These are phyloP conservation scores for Gossypium trilobum DNA, from an alignment of 441 rosid genomes.

Conservation along the genomic window DNA sequence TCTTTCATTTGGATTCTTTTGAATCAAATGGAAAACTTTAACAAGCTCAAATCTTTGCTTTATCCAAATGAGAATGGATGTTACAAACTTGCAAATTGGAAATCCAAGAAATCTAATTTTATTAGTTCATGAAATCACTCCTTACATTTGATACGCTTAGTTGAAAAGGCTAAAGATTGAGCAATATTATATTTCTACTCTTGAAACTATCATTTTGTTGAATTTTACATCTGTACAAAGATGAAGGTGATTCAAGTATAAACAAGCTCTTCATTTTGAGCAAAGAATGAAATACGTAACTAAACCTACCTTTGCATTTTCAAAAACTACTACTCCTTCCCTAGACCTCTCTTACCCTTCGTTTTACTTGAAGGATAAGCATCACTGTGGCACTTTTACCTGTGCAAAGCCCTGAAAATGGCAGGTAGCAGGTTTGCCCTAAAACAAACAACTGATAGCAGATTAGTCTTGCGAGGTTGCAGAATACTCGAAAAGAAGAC, in stretches of 20 bases:
- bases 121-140: neutral
- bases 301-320: constrained; percentile 14
- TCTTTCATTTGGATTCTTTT: neutral
- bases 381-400: neutral
- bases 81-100: neutral
- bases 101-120: neutral
- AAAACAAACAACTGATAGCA: constrained; percentile 6
- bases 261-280: constrained; percentile 28
- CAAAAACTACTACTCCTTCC: neutral
- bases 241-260: constrained; percentile 3
- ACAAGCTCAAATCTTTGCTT: neutral
- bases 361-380: neutral
- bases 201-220: constrained; percentile 1
- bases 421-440: neutral
- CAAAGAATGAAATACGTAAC: constrained; percentile 25
- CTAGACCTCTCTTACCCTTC: neutral
- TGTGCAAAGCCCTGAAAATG: constrained; percentile 13
- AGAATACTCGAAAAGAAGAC: constrained; percentile 84
- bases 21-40: neutral
- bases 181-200: neutral
- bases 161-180: neutral
- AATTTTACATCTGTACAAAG: constrained; percentile 14
- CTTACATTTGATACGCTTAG: neutral
- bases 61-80: too few relatives aligned
- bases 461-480: constrained; percentile 78